Evolutionary conservation across 331 rosid species (phyloP).

Genomic region (Arachis monticola): DNA sequence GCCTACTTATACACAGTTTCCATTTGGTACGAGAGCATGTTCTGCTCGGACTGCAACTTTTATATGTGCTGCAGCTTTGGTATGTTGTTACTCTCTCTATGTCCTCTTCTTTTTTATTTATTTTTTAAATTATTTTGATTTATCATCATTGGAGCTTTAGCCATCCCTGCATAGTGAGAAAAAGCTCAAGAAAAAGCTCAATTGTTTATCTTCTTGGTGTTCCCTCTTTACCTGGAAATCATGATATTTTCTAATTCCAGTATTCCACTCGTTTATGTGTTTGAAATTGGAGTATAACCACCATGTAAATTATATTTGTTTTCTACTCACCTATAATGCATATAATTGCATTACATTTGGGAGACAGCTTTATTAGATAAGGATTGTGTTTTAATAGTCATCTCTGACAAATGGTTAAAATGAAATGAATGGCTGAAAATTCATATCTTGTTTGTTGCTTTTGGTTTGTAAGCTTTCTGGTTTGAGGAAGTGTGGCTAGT

Average conservation of each 20-base stretch:
- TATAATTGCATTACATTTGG: constrained; percentile 3
- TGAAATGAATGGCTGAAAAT: background rate
- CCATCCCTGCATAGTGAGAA: background rate
- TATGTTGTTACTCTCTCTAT: constrained; percentile 41
- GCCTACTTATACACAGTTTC: constrained; percentile 33
- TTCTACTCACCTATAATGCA: constrained; percentile 3
- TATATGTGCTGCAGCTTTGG: constrained; percentile 82
- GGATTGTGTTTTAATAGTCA: constrained; percentile 11
- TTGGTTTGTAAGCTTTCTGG: background rate
- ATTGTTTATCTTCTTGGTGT: background rate
- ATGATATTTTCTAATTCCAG: background rate
- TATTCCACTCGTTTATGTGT: constrained; percentile 4
- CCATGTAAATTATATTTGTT: background rate
- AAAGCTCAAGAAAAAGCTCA: too few relatives aligned
- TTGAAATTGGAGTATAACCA: background rate
- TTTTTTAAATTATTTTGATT: background rate
- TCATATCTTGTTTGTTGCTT: background rate
- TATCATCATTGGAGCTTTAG: constrained; percentile 23
- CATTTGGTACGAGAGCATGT: constrained; percentile 42
- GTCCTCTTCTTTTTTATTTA: background rate
- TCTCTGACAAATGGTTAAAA: background rate
- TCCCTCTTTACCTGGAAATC: constrained; percentile 5
- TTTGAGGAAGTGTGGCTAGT: background rate
- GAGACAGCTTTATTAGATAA: constrained; percentile 14
- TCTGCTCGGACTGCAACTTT: constrained; percentile 49